Percentiles rank a stretch among this genome's conserved stretches.
These are phyloP conservation scores for Physcomitrium patens DNA, from an alignment of 225 moss, liverwort and hornwort species.

Conservation along the genomic window DNA sequence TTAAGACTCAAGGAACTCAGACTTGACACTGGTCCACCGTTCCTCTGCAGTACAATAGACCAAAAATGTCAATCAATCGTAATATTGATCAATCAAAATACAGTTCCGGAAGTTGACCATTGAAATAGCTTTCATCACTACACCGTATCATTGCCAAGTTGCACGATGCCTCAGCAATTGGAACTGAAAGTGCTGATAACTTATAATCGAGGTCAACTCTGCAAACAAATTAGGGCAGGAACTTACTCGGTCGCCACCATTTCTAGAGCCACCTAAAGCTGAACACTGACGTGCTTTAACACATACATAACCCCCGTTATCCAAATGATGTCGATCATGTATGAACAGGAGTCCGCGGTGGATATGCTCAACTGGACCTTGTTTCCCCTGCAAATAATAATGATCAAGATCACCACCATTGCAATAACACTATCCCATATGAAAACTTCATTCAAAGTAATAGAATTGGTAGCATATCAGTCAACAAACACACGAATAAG, in stretches of 20 bases:
- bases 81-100: conserved; percentile 16
- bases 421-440: not conserved
- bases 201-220: not conserved
- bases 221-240: conserved; percentile 16
- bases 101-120: not conserved
- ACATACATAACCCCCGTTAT: conserved; percentile 93
- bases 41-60: conserved; percentile 40
- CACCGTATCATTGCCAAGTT: not conserved
- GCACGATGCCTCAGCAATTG: not conserved
- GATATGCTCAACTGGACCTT: conserved; percentile 98
- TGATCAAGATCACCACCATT: conserved; percentile 17
- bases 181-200: not conserved
- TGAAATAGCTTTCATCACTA: not conserved
- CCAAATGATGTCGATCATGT: conserved; percentile 96
- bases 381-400: conserved; percentile 69
- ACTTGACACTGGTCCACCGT: conserved; percentile 53
- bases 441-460: too few relatives aligned
- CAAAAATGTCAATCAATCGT: conserved; percentile 2
- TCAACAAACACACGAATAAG: not conserved
- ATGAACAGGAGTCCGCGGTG: conserved; percentile 86
- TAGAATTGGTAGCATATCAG: too few relatives aligned
- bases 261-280: conserved; percentile 84
- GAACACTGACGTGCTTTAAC: conserved; percentile 78
- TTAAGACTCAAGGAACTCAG: conserved; percentile 52
- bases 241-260: conserved; percentile 70